A percentile compares a stretch with the other conserved stretches of the same genome.
Conservation (phyloP, 2,329 filamentous ascomycete species). For the Beauveria varroae region DNA sequence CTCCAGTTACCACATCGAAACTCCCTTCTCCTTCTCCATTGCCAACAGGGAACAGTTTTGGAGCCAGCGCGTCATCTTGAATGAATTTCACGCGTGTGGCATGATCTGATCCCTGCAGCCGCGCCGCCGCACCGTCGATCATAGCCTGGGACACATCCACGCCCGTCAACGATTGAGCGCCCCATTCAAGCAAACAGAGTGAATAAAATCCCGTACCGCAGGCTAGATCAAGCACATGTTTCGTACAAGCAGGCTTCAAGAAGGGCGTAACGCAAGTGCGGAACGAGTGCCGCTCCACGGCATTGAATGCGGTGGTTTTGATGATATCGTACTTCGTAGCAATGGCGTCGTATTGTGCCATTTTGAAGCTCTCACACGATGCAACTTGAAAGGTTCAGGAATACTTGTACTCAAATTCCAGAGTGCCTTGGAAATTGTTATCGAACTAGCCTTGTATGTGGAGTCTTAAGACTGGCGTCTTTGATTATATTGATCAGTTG, state of each 20-base stretch:
- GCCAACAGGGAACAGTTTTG: background rate
- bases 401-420: background rate
- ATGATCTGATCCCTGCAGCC: background rate
- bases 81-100: background rate
- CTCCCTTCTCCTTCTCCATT: background rate
- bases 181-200: slow-evolving; percentile 4
- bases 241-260: background rate
- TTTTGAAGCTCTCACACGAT: background rate
- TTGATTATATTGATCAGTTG: too few relatives aligned
- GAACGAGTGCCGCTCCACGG: background rate
- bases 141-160: slow-evolving; percentile 9
- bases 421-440: background rate
- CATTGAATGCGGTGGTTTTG: background rate
- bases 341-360: background rate
- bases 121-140: background rate
- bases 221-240: slow-evolving; percentile 2
- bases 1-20: slow-evolving; percentile 4
- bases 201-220: slow-evolving; percentile 12
- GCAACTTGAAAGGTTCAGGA: too few relatives aligned
- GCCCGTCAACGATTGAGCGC: background rate
- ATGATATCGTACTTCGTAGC: background rate
- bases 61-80: background rate
- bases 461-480: too few relatives aligned
- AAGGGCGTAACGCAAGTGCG: background rate
- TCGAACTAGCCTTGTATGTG: too few relatives aligned